These are phyloP conservation scores for Suillus plorans DNA, from an alignment of 768 basidiomycete genomes.

Conservation along the genomic window DNA sequence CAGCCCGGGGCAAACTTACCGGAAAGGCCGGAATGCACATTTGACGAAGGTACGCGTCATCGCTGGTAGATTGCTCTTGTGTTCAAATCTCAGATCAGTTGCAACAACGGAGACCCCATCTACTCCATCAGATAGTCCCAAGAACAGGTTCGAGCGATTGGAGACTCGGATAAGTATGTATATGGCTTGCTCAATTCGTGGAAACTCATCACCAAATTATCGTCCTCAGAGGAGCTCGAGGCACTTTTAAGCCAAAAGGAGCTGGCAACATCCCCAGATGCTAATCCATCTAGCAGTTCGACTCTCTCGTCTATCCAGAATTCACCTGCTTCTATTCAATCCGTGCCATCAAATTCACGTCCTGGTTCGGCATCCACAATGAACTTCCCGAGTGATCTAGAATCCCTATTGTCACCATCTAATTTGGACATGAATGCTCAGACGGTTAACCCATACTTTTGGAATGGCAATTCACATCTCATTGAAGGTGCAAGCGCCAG, in stretches of 20 bases:
- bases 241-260: conserved; percentile 62
- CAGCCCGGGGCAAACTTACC: conserved; percentile 55
- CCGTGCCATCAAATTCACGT: not conserved
- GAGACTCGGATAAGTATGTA: conserved; percentile 68
- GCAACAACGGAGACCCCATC: conserved; percentile 32
- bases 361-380: not conserved
- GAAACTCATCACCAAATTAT: conserved; percentile 8
- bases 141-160: conserved; percentile 59
- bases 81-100: conserved; percentile 31
- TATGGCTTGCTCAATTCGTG: not conserved
- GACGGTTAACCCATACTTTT: not conserved
- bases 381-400: not conserved
- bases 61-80: conserved; percentile 2
- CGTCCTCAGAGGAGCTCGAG: conserved; percentile 63
- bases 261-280: conserved; percentile 8
- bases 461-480: not conserved
- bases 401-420: conserved; percentile 1
- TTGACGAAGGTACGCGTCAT: conserved; percentile 55
- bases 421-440: not conserved
- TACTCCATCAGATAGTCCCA: conserved; percentile 48
- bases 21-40: conserved; percentile 68
- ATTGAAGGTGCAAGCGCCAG: not conserved
- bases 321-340: conserved; percentile 32
- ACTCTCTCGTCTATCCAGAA: conserved; percentile 8
- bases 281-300: conserved; percentile 5